A percentile compares a stretch with the other conserved stretches of the same genome.
phyloP scores from a whole-genome alignment of 2,329 filamentous ascomycete species.

The Lachnellula suecica region DNA sequence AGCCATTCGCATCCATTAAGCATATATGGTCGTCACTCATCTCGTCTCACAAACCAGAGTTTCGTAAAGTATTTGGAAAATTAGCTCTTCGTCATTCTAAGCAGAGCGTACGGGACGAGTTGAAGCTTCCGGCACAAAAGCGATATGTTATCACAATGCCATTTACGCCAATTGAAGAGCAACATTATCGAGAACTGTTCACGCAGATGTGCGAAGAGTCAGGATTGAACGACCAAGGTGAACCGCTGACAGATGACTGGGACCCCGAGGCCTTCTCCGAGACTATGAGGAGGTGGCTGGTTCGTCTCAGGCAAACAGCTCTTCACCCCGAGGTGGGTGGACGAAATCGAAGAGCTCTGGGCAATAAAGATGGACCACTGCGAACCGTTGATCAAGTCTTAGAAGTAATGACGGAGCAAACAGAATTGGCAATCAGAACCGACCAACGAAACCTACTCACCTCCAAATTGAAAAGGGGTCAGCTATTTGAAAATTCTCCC shows the following conservation, averaged over 20 bases:
- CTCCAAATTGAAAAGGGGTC: conserved; percentile 66
- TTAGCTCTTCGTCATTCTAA: conserved; percentile 88
- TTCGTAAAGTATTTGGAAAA: conserved; percentile 66
- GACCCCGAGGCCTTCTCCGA: conserved; percentile 60
- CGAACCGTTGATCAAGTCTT: conserved; percentile 85
- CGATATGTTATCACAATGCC: conserved; percentile 86
- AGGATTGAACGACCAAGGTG: conserved; percentile 63
- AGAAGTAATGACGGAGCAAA: conserved; percentile 87
- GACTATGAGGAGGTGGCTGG: conserved; percentile 76
- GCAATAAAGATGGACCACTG: conserved; percentile 64
- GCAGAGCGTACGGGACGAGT: conserved; percentile 72
- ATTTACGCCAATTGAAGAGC: conserved; percentile 87
- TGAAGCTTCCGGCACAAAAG: conserved; percentile 78
- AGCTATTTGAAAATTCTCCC: conserved; percentile 75
- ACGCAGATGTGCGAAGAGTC: conserved; percentile 71
- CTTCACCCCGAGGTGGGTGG: conserved; percentile 81
- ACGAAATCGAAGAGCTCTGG: conserved; percentile 62
- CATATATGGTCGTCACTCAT: conserved; percentile 69
- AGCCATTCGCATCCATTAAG: conserved; percentile 68
- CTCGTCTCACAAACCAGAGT: conserved; percentile 57
- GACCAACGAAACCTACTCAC: conserved; percentile 69
- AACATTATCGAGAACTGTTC: conserved; percentile 79
- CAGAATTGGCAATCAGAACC: conserved; percentile 62
- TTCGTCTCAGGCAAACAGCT: conserved; percentile 76
- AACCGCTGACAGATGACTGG: conserved; percentile 67